These are phyloP conservation scores for Exophiala dermatitidis DNA, from an alignment of 2,329 filamentous ascomycete species.

Conservation along the genomic window DNA sequence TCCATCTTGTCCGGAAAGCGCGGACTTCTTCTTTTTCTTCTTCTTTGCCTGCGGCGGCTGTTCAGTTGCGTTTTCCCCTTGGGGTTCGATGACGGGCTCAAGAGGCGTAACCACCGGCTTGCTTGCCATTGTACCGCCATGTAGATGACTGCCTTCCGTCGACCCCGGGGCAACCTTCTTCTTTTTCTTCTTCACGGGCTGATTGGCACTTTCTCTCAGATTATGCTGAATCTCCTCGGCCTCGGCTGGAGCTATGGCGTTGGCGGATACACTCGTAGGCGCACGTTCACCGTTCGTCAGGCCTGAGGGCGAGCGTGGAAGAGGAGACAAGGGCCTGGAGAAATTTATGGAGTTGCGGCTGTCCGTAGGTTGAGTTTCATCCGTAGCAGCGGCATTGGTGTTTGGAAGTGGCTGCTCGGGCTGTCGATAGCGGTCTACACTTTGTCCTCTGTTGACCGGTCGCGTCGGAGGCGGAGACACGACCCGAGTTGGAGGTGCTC, in stretches of 20 bases:
- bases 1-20: slow-evolving; percentile 5
- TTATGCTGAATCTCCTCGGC: slow-evolving; percentile 27
- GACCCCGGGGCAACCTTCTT: slow-evolving; percentile 26
- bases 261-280: slow-evolving; percentile 2
- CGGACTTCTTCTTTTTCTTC: slow-evolving; percentile 26
- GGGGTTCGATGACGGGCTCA: slow-evolving; percentile 27
- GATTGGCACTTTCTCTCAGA: slow-evolving; percentile 27
- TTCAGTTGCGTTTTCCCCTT: neutral
- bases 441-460: slow-evolving; percentile 34
- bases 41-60: slow-evolving; percentile 22
- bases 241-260: slow-evolving; percentile 27
- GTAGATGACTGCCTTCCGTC: slow-evolving; percentile 29
- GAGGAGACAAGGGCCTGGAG: slow-evolving; percentile 40
- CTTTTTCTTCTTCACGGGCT: slow-evolving; percentile 29
- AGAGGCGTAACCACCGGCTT: slow-evolving; percentile 30
- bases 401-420: slow-evolving; percentile 2
- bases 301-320: slow-evolving; percentile 18
- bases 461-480: slow-evolving; percentile 38
- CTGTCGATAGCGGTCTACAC: slow-evolving; percentile 32
- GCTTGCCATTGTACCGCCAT: slow-evolving; percentile 25
- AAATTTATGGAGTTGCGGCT: slow-evolving; percentile 44
- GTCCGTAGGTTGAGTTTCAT: slow-evolving; percentile 33
- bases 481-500: slow-evolving; percentile 41
- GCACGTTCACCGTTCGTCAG: slow-evolving; percentile 9
- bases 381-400: slow-evolving; percentile 27